Percentiles rank a stretch among this genome's conserved stretches.
Conservation (phyloP, 495 filamentous ascomycete genomes). For the Neurospora sp. region DNA sequence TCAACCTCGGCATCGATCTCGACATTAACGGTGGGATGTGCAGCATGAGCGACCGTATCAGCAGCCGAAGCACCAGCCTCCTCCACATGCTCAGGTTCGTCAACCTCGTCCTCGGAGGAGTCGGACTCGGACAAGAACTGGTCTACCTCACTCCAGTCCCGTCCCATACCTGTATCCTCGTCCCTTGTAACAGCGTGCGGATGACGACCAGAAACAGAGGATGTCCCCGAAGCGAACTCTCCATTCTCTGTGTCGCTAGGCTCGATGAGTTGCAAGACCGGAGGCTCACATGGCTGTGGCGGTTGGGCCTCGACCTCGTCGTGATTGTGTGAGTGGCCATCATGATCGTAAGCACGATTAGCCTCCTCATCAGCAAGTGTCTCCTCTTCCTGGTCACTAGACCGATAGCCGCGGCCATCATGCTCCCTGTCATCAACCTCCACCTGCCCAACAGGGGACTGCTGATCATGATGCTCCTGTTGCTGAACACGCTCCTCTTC, state of each 20-base stretch:
- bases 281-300: not conserved
- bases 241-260: not conserved
- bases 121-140: not conserved
- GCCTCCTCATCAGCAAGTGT: not conserved
- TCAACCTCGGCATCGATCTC: not conserved
- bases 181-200: not conserved
- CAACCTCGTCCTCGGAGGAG: not conserved
- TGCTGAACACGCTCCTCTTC: not conserved
- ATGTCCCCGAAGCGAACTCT: not conserved
- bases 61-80: not conserved
- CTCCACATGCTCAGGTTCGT: not conserved
- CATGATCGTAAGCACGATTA: not conserved
- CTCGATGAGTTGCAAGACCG: not conserved
- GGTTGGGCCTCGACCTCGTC: not conserved
- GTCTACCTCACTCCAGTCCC: not conserved
- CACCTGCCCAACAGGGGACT: not conserved
- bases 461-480: not conserved
- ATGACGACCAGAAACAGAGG: not conserved
- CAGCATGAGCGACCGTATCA: not conserved
- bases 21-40: not conserved
- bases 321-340: not conserved
- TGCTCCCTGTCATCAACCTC: not conserved
- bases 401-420: not conserved
- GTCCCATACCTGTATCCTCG: not conserved
- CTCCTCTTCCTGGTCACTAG: not conserved